Percentiles rank a stretch among this genome's conserved stretches.
Conservation (phyloP, 306 rosid genomes). For the Abrus pulchellus region DNA sequence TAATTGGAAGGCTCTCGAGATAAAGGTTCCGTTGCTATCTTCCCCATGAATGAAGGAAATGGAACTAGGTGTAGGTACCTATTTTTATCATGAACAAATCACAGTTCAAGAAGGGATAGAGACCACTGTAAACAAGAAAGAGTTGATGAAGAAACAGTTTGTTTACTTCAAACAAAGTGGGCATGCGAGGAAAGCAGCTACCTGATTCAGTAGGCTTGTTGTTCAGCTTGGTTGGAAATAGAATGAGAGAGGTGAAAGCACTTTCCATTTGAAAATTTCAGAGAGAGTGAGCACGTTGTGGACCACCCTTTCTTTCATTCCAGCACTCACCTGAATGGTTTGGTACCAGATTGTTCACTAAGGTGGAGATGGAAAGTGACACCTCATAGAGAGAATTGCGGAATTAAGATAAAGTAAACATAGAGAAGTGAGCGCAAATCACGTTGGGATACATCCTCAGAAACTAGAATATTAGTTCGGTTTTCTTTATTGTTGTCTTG, state of each 20-base stretch:
- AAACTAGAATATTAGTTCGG: not conserved
- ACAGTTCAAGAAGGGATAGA: not conserved
- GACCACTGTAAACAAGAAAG: not conserved
- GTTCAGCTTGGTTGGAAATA: constrained; percentile 30
- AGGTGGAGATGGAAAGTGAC: constrained; percentile 49
- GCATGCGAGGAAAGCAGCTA: constrained; percentile 8
- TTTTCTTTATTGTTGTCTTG: not conserved
- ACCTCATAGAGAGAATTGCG: constrained; percentile 15
- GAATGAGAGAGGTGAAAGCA: constrained; percentile 28
- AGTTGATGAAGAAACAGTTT: not conserved
- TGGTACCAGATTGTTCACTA: constrained; percentile 55
- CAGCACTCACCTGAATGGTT: constrained; percentile 51
- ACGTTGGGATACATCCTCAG: constrained; percentile 48
- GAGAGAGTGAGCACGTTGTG: constrained; percentile 42
- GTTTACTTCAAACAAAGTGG: not conserved
- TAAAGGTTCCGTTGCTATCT: constrained; percentile 48
- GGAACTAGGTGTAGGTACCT: constrained; percentile 46
- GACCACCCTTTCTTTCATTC: constrained; percentile 40
- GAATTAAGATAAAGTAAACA: constrained; percentile 7
- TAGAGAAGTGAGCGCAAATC: constrained; percentile 40
- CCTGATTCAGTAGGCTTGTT: constrained; percentile 12
- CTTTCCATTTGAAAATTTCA: constrained; percentile 39
- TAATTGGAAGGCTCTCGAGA: constrained; percentile 69
- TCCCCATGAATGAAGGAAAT: constrained; percentile 56
- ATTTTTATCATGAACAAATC: constrained; percentile 11